phyloP scores from a whole-genome alignment of 192 early-diverging fungal species.

The Coemansia interrupta region DNA sequence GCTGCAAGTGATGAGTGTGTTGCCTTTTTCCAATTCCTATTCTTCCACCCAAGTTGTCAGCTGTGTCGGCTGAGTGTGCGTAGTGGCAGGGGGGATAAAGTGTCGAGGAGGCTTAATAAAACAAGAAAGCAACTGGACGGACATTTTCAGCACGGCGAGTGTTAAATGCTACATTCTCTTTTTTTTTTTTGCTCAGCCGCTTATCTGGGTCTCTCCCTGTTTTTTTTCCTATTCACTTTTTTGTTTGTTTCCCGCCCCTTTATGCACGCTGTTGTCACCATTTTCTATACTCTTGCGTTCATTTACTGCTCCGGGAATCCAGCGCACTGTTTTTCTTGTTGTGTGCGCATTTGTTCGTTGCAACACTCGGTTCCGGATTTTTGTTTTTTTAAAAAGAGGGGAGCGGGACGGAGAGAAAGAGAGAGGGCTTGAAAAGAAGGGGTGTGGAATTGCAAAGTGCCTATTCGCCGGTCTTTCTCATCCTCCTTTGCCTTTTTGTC shows the following conservation, averaged over 20 bases:
- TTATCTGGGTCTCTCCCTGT: conserved; percentile 1
- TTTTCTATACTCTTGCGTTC: neutral
- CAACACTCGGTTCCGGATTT: neutral
- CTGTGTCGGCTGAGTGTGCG: neutral
- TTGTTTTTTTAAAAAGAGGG: neutral
- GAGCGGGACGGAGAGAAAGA: neutral
- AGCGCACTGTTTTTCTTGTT: no score
- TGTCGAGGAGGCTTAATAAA: neutral
- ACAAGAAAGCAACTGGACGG: neutral
- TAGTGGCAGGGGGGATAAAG: no score
- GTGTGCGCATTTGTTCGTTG: no score
- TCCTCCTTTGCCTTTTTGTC: neutral
- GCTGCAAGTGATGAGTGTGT: conserved; percentile 3
- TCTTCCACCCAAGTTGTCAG: neutral
- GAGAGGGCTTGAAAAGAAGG: neutral
- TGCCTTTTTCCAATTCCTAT: neutral
- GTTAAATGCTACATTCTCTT: neutral
- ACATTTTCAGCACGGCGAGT: neutral
- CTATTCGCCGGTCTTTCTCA: neutral
- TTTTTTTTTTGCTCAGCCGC: conserved; percentile 2
- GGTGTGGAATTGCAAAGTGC: no score
- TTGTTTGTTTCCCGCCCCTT: neutral
- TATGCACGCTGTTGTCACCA: conserved; percentile 10
- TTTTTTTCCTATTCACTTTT: neutral
- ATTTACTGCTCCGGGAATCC: neutral